phyloP scores from a whole-genome alignment of 2,329 filamentous ascomycete genomes.

The Fusarium tanahbumbuense region DNA sequence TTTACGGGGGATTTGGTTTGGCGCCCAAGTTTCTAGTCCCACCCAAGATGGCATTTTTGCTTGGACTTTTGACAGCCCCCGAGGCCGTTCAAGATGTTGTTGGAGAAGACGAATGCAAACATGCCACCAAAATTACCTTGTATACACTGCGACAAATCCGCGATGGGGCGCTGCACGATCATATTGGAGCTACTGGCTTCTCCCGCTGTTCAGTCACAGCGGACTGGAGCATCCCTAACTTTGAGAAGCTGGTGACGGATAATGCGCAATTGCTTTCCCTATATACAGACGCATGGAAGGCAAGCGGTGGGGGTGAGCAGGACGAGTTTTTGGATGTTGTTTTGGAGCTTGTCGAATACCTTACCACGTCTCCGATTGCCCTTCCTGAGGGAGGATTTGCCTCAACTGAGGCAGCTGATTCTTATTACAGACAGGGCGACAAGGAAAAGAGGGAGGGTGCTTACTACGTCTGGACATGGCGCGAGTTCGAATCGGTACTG shows the following conservation, averaged over 20 bases:
- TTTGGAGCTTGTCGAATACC: slow-evolving; percentile 86
- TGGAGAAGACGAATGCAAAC: slow-evolving; percentile 79
- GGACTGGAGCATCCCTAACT: slow-evolving; percentile 95
- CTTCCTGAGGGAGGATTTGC: slow-evolving; percentile 80
- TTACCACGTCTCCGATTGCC: slow-evolving; percentile 77
- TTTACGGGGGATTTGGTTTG: slow-evolving; percentile 81
- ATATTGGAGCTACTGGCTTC: slow-evolving; percentile 66
- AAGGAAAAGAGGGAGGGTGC: slow-evolving; percentile 89
- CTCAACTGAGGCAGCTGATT: slow-evolving; percentile 92
- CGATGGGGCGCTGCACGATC: slow-evolving; percentile 66
- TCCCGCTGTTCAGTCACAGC: slow-evolving; percentile 86
- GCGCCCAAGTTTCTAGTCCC: slow-evolving; percentile 93
- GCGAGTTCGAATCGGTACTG: slow-evolving; percentile 84
- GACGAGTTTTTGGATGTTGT: slow-evolving; percentile 82
- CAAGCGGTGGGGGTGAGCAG: slow-evolving; percentile 62
- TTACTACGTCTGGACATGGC: slow-evolving; percentile 92
- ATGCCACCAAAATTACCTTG: slow-evolving; percentile 82
- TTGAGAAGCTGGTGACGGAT: slow-evolving; percentile 97
- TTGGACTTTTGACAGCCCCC: slow-evolving; percentile 79
- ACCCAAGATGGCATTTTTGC: slow-evolving; percentile 83
- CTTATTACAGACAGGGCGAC: slow-evolving; percentile 77
- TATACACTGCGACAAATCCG: slow-evolving; percentile 81
- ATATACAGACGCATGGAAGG: slow-evolving; percentile 87
- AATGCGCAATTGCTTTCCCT: slow-evolving; percentile 86
- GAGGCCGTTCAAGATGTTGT: slow-evolving; percentile 84